Base-by-base conservation (phyloP, 805 yeast genomes). In the Kodamaea leandrae region DNA sequence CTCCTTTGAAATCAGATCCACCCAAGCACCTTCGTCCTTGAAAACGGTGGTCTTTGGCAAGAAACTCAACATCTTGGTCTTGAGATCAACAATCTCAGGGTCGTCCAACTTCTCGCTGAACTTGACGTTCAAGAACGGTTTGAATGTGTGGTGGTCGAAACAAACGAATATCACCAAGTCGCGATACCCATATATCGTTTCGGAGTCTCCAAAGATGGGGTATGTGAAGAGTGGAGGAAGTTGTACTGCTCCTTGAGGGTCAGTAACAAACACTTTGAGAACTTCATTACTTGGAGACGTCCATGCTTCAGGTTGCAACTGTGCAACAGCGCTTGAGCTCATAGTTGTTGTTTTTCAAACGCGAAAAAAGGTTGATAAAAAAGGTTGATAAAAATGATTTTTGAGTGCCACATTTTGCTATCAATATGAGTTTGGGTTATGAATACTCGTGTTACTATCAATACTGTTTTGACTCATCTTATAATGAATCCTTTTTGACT, bases 191-290 rank as follows among this genome's bases (percentile, higher is more conserved):
- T 82, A 87, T 1, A 93, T 81, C 40, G 82, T 82, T 57, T 93
- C 99, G 1, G 88, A 75, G 36, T 89, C 96, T 4, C 98, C 98
- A 69, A 79, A 93, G 8, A 93, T 83, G 2, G 97, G 96, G 60
- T 93, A 93, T 1, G 98, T 91, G 64, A 87, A 89, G 10, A 66
- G 55, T 0, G 98, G 97, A 27, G 73, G 64, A 66, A 90, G 89
- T 18, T 58, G 53, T 3, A 77, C 67, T 15, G 82, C 77, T 0
- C 81, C 81, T 2, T 71, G 63, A 2, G 76, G 71, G 44, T 78
- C 82, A 4, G 84, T 85, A 19, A 68, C 51, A 41, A 60, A 78
- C 6, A 88, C 57, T 35, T 74, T 70, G 13, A 86, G 61, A 0
- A 80, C 83, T 10, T 83, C 85, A 46, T 83, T 88, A 37, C 95